Conservation (phyloP, 2,329 filamentous ascomycete genomes). For the Gnomoniopsis sp. region DNA sequence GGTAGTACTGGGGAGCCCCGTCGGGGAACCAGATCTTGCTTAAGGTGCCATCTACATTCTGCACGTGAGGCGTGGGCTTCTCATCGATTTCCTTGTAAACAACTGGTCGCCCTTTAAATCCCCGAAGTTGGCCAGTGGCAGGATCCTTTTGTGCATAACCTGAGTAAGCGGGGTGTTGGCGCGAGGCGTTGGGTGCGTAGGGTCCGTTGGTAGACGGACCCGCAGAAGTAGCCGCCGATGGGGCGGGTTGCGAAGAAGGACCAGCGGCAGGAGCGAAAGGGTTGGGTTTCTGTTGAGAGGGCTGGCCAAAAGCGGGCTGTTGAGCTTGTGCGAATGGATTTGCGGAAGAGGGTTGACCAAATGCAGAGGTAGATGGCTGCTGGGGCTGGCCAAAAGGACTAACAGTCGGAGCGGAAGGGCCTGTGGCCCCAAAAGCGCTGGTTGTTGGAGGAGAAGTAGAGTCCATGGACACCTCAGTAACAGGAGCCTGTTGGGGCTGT, state of each 20-base stretch:
- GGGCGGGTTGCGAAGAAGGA: not conserved
- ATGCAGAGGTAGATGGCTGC: slow-evolving; percentile 17
- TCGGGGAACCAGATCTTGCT: slow-evolving; percentile 68
- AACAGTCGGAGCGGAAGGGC: slow-evolving; percentile 2
- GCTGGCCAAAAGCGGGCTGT: slow-evolving; percentile 26
- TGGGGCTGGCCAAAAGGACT: slow-evolving; percentile 26
- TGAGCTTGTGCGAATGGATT: slow-evolving; percentile 26
- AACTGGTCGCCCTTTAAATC: slow-evolving; percentile 31
- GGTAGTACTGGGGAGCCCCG: slow-evolving; percentile 62
- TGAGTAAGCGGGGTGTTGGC: slow-evolving; percentile 29
- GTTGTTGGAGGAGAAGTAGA: slow-evolving; percentile 11
- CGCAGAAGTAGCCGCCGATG: not conserved
- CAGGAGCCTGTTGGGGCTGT: slow-evolving; percentile 16
- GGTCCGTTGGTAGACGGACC: slow-evolving; percentile 7
- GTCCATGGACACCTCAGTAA: slow-evolving; percentile 14
- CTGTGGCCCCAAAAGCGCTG: slow-evolving; percentile 22
- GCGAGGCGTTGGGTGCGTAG: slow-evolving; percentile 24
- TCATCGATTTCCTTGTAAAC: slow-evolving; percentile 33
- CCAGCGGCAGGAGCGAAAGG: slow-evolving; percentile 4
- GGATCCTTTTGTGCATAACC: slow-evolving; percentile 26
- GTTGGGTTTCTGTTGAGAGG: slow-evolving; percentile 19
- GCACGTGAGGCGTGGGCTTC: slow-evolving; percentile 39
- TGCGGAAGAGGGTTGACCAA: not conserved
- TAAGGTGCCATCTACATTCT: slow-evolving; percentile 48
- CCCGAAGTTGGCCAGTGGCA: slow-evolving; percentile 21